Percentiles rank a stretch among this genome's conserved stretches.
Evolutionary conservation across 2,329 filamentous ascomycete species (phyloP).

Genomic region (Chaetomium sp.): DNA sequence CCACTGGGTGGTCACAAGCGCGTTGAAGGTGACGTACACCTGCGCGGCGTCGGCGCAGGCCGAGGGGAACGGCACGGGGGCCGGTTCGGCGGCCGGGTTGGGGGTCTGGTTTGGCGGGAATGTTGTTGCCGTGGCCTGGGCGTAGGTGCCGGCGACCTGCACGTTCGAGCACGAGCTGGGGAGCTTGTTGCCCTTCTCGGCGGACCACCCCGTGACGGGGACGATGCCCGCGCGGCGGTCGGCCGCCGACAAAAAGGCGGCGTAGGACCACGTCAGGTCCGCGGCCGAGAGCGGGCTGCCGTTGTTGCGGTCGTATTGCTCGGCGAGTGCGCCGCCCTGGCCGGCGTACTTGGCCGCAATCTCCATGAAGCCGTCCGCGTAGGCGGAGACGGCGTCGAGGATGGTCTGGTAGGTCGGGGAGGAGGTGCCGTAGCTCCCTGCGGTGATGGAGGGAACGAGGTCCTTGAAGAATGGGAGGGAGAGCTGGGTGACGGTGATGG

Average conservation of each 20-base stretch:
- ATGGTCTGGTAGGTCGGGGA: constrained; percentile 56
- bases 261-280: constrained; percentile 75
- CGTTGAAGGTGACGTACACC: constrained; percentile 65
- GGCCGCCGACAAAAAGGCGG: constrained; percentile 66
- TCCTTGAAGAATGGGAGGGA: constrained; percentile 74
- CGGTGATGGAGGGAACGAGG: constrained; percentile 57
- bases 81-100: constrained; percentile 38
- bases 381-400: constrained; percentile 57
- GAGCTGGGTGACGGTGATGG: constrained; percentile 63
- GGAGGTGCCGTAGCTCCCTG: constrained; percentile 62
- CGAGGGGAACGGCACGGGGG: constrained; percentile 37
- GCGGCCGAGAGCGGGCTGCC: constrained; percentile 62
- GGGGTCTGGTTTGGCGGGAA: constrained; percentile 56
- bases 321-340: constrained; percentile 63
- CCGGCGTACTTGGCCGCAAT: constrained; percentile 65
- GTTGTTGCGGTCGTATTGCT: constrained; percentile 63
- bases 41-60: constrained; percentile 46
- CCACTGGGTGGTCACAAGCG: constrained; percentile 56
- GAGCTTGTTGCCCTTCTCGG: constrained; percentile 48
- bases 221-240: constrained; percentile 58
- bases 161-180: constrained; percentile 53
- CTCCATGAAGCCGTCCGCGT: constrained; percentile 63
- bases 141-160: constrained; percentile 55
- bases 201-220: constrained; percentile 58
- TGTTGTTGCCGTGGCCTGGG: constrained; percentile 48